Conservation (phyloP, 257 asterid species). For the Solanum ahanhuiri region DNA sequence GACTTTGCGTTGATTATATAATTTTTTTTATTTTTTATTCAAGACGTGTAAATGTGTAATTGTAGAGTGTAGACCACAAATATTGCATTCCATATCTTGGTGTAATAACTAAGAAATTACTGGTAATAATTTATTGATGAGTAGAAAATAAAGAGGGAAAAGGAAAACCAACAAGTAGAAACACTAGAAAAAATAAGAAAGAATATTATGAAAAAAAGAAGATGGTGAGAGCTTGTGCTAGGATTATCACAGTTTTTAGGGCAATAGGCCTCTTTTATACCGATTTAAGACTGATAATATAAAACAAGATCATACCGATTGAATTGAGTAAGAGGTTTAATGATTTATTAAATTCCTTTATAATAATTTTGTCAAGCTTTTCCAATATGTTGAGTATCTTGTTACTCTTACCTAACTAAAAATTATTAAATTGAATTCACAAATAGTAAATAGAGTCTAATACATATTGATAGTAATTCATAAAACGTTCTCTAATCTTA, state of each 20-base stretch:
- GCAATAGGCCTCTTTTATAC: neutral
- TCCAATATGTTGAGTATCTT: neutral
- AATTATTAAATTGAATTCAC: neutral
- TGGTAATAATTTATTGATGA: neutral
- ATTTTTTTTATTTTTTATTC: neutral
- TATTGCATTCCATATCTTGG: neutral
- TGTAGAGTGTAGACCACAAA: constrained; percentile 2
- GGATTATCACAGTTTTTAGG: neutral
- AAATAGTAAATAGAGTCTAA: neutral
- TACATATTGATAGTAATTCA: neutral
- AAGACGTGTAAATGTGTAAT: neutral
- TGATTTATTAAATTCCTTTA: neutral
- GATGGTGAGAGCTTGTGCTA: neutral
- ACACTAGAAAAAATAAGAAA: neutral
- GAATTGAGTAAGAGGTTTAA: neutral
- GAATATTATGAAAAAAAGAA: neutral
- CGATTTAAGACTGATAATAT: neutral
- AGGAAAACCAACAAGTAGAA: neutral
- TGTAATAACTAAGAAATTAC: neutral
- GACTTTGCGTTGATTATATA: neutral
- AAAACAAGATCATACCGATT: neutral
- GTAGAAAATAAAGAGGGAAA: neutral
- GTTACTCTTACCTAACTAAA: neutral
- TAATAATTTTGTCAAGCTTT: no score
- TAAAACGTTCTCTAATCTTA: neutral